Evolutionary conservation across 305 asterid species (phyloP), one percentile per base, ranked within the genome.

Genomic region (Striga hermonthica): DNA sequence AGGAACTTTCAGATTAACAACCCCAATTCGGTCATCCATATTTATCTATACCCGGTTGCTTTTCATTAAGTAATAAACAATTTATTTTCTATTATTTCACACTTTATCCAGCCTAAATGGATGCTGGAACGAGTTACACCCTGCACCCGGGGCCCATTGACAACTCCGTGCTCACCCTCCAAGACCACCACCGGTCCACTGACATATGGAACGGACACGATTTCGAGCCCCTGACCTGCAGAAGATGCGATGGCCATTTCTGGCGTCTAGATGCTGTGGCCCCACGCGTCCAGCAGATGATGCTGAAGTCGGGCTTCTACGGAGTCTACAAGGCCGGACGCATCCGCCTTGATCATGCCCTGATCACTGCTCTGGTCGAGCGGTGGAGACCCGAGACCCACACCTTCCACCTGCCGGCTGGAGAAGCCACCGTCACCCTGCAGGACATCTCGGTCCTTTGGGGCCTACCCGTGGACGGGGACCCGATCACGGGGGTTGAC

Each of bases 331-430:
- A 81, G 75, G 91, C 93, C 5, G 96, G 96, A 41, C 96, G 91
- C 48, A 86, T 88, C 71, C 80, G 91, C 37, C 79, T 88, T 6
- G 96, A 88, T 72, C 96, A 88, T 69, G 96, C 96, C 45, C 72
- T 88, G 62, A 81, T 85, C 64, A 88, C 93, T 6, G 91, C 93
- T 6, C 74, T 88, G 71, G 93, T 88, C 14, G 93, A 88, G 76
- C 80, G 95, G 60, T 88, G 95, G 95, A 87, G 90, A n/a, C 95
- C 90, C 48, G 93, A 88, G 78, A 88, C 95, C 8, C 95, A 88
- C 65, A 88, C 95, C 9, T 88, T 88, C 76, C 95, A 88, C 81
- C 75, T 88, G 65, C 88, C 95, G 16, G 86, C 80, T 54, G 95
- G 90, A 31, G 95, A 88, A 81, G 74, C 95, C 53, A 85, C 95